These are phyloP conservation scores for Avena eriantha DNA, from an alignment of 176 grass and related monocot genomes.

Conservation along the genomic window DNA sequence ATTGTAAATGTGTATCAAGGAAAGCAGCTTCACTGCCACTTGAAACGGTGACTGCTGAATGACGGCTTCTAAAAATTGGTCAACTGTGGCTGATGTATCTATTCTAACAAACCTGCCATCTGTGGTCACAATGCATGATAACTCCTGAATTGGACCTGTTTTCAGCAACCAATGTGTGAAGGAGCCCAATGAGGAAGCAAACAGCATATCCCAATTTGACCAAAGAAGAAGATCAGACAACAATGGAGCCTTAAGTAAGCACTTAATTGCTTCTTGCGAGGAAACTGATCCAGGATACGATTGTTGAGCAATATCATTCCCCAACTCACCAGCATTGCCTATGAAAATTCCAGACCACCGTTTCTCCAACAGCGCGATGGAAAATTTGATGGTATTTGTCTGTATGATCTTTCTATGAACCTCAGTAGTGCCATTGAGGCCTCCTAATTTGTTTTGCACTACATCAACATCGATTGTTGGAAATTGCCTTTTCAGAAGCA, in stretches of 20 bases:
- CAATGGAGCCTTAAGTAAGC: conserved; percentile 72
- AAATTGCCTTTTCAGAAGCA: conserved; percentile 66
- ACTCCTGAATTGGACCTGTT: conserved; percentile 54
- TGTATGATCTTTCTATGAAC: conserved; percentile 41
- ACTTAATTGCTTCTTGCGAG: conserved; percentile 52
- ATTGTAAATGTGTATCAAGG: conserved; percentile 71
- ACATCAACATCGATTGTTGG: conserved; percentile 56
- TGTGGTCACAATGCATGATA: conserved; percentile 73
- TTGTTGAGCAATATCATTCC: conserved; percentile 21
- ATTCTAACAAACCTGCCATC: conserved; percentile 76
- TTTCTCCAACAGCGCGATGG: conserved; percentile 56
- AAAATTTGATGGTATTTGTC: conserved; percentile 56
- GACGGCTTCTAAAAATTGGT: conserved; percentile 75
- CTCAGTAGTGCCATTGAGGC: conserved; percentile 7
- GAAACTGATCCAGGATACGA: conserved; percentile 45
- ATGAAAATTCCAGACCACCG: conserved; percentile 29
- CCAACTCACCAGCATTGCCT: conserved; percentile 14
- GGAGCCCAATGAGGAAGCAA: conserved; percentile 76
- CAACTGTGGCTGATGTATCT: conserved; percentile 70
- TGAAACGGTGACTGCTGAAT: conserved; percentile 75
- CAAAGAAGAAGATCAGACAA: conserved; percentile 75
- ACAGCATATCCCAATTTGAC: conserved; percentile 83
- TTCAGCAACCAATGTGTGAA: conserved; percentile 76
- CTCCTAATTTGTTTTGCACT: conserved; percentile 37
- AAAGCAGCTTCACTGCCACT: conserved; percentile 80